Evolutionary conservation across 306 rosid genomes (phyloP).

Genomic region (Trifolium dubium): DNA sequence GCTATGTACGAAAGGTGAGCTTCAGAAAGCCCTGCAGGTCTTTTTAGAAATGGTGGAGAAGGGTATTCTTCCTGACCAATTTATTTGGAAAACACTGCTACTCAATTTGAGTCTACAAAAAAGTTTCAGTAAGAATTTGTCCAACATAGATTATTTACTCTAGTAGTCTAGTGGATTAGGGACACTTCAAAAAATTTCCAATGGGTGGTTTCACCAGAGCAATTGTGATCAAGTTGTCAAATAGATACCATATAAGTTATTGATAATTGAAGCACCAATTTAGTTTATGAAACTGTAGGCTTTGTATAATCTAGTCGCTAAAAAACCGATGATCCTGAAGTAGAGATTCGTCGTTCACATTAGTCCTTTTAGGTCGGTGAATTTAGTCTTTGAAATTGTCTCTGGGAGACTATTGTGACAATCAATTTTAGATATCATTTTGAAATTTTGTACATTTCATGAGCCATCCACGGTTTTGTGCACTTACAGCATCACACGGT

Average conservation of each 20-base stretch:
- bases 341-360: background rate
- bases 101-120: slow-evolving; percentile 48
- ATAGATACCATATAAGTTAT: background rate
- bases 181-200: slow-evolving; percentile 27
- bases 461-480: no score
- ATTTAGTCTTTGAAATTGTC: background rate
- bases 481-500: background rate
- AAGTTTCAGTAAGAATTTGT: slow-evolving; percentile 38
- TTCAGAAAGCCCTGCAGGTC: slow-evolving; percentile 57
- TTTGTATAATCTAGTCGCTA: background rate
- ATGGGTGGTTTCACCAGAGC: background rate
- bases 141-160: slow-evolving; percentile 38
- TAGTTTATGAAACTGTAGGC: background rate
- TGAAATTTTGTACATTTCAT: no score
- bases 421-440: background rate
- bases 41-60: slow-evolving; percentile 57
- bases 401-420: background rate
- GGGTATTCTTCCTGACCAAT: slow-evolving; percentile 56
- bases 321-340: background rate
- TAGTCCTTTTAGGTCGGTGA: background rate
- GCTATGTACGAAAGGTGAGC: slow-evolving; percentile 57
- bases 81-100: slow-evolving; percentile 62
- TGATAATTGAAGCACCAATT: background rate
- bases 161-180: slow-evolving; percentile 32
- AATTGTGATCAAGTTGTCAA: background rate